Base-by-base conservation (phyloP, 306 rosid genomes). In the Cicer yamashitae region DNA sequence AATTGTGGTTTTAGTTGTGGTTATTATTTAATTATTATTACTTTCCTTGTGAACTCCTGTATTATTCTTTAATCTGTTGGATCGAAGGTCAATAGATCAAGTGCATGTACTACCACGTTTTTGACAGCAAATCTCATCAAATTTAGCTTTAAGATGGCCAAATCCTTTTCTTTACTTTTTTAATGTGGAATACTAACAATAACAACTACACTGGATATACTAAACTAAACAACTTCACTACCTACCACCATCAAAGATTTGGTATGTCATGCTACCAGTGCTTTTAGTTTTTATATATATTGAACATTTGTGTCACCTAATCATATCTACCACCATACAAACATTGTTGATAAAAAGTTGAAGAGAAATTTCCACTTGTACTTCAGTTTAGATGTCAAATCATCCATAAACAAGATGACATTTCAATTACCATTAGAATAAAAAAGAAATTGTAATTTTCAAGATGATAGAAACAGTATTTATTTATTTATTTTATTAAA, bases 71-170 rank as follows among this genome's bases (percentile, higher is more conserved):
- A 30, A 30, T 30, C 37, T 30, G 37, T 30, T 25, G 58, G 58
- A 76, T 66, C 9, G 14, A 38, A 53, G 18, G 48, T 54, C 14
- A 15, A 62, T 8, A 7, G 30, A 54, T 22, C 37, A 76, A 39
- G 65, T 77, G 41, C 60, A 37, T 67, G 69, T 37, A 47, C 40
- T 37, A 13, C 17, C 57, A 62, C 77, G 60, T 34, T 56, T 56
- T 67, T 37, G 25, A 79, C 74, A 18, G 61, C 74, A 79, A 64
- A 78, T 70, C 71, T 60, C 50, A 78, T 50, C 77, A 34, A 71
- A 18, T 39, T 56, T 66, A 44, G 12, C 50, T 72, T 64, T 79
- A 54, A 43, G 74, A 30, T 79, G 62, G 68, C 74, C 44, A 45
- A 46, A 65, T 58, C 53, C 56, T 17, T 62, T 63, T 60, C 52